Evolutionary conservation across 139 green algal species (phyloP), one percentile per base, ranked within the genome.

Genomic region (Edaphochlamys debaryana): DNA sequence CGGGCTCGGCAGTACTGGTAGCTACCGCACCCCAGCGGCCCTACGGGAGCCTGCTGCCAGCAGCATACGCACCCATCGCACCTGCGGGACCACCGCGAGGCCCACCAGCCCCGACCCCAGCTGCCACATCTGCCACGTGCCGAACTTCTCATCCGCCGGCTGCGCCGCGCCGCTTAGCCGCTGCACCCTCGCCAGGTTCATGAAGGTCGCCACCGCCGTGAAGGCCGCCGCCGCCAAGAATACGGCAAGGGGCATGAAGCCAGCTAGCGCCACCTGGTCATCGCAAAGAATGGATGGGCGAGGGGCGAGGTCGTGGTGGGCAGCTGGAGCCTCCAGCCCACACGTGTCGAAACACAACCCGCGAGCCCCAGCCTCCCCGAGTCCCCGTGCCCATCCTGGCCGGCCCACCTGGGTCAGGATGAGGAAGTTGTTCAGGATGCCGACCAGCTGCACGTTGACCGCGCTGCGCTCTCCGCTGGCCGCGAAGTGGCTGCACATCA

Each of bases 401-500:
- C 45, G 45, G 9, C 56, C 25, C 37, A 94, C 87, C 91, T 98
- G 95, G 29, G 80, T 73, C 15, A 98, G 88, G 45, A 98, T 89
- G 0, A 92, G 74, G 45, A 95, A 86, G 64, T 96, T 97, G 73
- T 91, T 95, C 0, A 85, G 34, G 3, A 95, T 92, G 41, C 95
- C 94, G 3, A 96, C 87, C 20, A 93, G 88, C 81, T 96, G 93
- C 40, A 98, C 87, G 64, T 91, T 82, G 4, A 93, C 91, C 0
- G 93, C 94, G 25, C 86, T 92, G 36, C 56, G 60, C 88, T 98
- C 95, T 0, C 73, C 64, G 69, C 91, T 91, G 38, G 80, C 76
- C 2, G 91, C 88, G 71, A 98, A 97, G 80, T 96, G 93, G 42
- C 82, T 93, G 74, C 93, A 91, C 89, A 97, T 94, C 40, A 96